Evolutionary conservation across 768 basidiomycete genomes (phyloP).

Genomic region (Cyclocybe cylindracea): DNA sequence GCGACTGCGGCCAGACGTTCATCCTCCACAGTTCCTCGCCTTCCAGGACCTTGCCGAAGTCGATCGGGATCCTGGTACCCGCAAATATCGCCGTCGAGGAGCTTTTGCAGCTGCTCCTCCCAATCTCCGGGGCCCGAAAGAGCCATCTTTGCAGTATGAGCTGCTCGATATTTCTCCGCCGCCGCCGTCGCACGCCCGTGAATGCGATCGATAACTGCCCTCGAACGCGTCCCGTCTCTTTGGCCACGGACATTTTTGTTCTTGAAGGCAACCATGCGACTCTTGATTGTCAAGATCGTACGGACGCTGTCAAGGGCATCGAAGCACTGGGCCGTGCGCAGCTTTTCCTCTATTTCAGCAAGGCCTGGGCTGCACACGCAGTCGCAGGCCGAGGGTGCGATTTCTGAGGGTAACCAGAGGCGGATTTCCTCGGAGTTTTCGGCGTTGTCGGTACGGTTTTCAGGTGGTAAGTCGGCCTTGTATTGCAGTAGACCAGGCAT

Average conservation of each 20-base stretch:
- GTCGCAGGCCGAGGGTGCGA: not conserved
- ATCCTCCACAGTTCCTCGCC: no score
- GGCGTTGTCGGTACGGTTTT: not conserved
- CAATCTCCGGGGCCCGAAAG: no score
- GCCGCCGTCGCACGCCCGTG: not conserved
- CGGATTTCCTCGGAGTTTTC: not conserved
- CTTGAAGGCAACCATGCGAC: not conserved
- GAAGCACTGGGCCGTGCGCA: slow-evolving; percentile 7
- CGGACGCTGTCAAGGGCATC: slow-evolving; percentile 6
- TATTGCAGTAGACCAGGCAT: slow-evolving; percentile 4
- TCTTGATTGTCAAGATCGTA: not conserved
- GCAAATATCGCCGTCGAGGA: no score
- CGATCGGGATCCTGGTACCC: no score
- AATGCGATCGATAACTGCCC: not conserved
- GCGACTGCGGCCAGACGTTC: no score
- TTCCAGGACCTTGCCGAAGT: no score
- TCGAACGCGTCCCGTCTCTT: not conserved
- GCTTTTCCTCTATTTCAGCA: not conserved
- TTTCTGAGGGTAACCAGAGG: slow-evolving; percentile 6
- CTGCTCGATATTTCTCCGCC: no score
- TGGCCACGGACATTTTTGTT: not conserved
- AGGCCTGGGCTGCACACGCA: not conserved
- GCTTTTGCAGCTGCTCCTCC: no score
- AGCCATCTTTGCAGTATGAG: no score
- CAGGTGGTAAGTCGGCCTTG: not conserved